Conservation (phyloP, 2,329 filamentous ascomycete genomes). For the Geosmithia flava region DNA sequence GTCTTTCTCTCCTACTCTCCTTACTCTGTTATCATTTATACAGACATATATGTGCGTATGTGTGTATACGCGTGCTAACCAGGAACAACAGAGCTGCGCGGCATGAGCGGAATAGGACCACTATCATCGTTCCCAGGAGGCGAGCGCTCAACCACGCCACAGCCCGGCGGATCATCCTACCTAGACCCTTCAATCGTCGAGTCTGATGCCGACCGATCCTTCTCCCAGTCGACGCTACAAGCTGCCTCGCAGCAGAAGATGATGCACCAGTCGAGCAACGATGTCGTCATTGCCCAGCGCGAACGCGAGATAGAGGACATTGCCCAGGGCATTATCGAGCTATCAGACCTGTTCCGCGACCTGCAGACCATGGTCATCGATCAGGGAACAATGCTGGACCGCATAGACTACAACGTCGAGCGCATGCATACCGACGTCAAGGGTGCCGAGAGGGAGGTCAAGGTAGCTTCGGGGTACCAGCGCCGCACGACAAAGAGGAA, state of each 20-base stretch:
- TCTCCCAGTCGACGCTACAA: slow-evolving; percentile 80
- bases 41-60: too few relatives aligned
- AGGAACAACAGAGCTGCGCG: slow-evolving; percentile 50
- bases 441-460: slow-evolving; percentile 83
- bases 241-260: slow-evolving; percentile 59
- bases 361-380: slow-evolving; percentile 92
- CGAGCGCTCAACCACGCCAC: slow-evolving; percentile 41
- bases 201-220: slow-evolving; percentile 84
- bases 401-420: slow-evolving; percentile 97
- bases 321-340: slow-evolving; percentile 92
- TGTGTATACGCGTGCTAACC: too few relatives aligned
- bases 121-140: slow-evolving; percentile 22
- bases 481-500: slow-evolving; percentile 80
- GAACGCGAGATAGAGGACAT: slow-evolving; percentile 97
- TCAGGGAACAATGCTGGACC: slow-evolving; percentile 80
- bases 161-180: slow-evolving; percentile 35
- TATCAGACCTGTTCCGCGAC: slow-evolving; percentile 94
- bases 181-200: slow-evolving; percentile 82
- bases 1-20: slow-evolving; percentile 5
- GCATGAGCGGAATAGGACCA: slow-evolving; percentile 42
- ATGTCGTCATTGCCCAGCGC: slow-evolving; percentile 76
- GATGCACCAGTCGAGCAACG: slow-evolving; percentile 52
- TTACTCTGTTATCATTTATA: not conserved
- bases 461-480: slow-evolving; percentile 81
- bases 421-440: slow-evolving; percentile 90